These are phyloP conservation scores for Pisolithus albus DNA, from an alignment of 768 basidiomycete species.

Conservation along the genomic window DNA sequence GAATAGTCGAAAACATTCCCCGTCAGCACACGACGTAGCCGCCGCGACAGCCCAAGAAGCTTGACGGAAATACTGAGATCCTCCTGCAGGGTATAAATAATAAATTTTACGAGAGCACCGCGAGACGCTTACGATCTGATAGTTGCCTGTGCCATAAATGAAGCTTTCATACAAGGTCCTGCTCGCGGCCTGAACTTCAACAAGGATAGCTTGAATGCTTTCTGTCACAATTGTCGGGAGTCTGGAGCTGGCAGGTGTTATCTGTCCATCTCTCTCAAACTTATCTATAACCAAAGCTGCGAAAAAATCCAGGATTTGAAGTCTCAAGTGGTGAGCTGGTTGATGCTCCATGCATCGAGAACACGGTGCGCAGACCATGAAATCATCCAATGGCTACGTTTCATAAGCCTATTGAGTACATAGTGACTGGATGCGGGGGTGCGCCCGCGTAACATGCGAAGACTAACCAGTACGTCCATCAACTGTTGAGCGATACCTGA, in stretches of 20 bases:
- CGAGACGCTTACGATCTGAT: constrained; percentile 20
- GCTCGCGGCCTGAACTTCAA: constrained; percentile 13
- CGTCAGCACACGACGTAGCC: constrained; percentile 38
- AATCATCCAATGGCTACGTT: constrained; percentile 47
- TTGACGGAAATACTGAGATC: constrained; percentile 28
- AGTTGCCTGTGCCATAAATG: constrained; percentile 7
- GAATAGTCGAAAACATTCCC: constrained; percentile 56
- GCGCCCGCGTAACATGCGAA: constrained; percentile 10
- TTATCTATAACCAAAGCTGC: constrained; percentile 35
- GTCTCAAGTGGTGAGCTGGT: constrained; percentile 28
- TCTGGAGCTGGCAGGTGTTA: neutral
- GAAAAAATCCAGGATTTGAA: constrained; percentile 38
- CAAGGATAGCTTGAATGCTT: constrained; percentile 18
- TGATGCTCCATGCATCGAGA: constrained; percentile 22
- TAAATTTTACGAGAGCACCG: neutral
- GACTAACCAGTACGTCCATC: constrained; percentile 25
- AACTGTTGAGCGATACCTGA: constrained; percentile 4
- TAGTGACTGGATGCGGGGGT: constrained; percentile 6
- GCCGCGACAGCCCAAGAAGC: constrained; percentile 33
- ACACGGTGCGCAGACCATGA: constrained; percentile 34
- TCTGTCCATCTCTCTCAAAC: constrained; percentile 14
- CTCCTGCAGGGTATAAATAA: constrained; percentile 13
- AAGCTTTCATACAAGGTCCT: constrained; percentile 14
- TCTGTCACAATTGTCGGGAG: constrained; percentile 10
- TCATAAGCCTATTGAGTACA: constrained; percentile 19